Conservation (phyloP, 1,284 basidiomycete genomes). For the Ganoderma boninense region DNA sequence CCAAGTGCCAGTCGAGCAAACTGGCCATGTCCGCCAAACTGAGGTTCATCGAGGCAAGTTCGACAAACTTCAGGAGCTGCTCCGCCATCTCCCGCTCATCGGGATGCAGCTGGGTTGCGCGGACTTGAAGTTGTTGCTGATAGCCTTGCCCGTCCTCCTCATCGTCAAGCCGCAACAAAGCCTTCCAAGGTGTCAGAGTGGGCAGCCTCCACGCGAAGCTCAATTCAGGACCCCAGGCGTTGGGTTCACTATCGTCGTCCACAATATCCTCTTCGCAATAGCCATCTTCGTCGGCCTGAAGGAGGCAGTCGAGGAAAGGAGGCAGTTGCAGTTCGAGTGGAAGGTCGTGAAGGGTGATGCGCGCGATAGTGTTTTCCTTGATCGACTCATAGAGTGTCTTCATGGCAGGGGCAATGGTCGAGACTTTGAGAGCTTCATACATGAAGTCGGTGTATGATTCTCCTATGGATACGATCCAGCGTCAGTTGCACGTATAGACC, state of each 20-base stretch:
- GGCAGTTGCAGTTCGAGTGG: slow-evolving; percentile 86
- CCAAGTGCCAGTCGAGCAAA: slow-evolving; percentile 86
- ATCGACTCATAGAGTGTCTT: slow-evolving; percentile 79
- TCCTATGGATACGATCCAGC: slow-evolving; percentile 46
- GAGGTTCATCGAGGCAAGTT: slow-evolving; percentile 69
- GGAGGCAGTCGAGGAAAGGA: slow-evolving; percentile 74
- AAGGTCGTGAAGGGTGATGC: slow-evolving; percentile 77
- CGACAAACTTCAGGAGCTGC: slow-evolving; percentile 72
- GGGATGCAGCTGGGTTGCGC: slow-evolving; percentile 65
- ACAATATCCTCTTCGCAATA: slow-evolving; percentile 50
- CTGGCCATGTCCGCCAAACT: slow-evolving; percentile 91
- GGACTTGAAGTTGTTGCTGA: slow-evolving; percentile 67
- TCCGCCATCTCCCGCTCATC: slow-evolving; percentile 76
- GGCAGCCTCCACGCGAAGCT: slow-evolving; percentile 76
- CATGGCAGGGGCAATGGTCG: slow-evolving; percentile 79
- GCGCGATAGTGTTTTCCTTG: slow-evolving; percentile 75
- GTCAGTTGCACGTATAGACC: neutral
- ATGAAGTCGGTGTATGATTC: slow-evolving; percentile 64
- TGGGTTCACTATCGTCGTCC: slow-evolving; percentile 49
- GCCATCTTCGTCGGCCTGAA: slow-evolving; percentile 63
- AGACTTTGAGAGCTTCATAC: slow-evolving; percentile 65
- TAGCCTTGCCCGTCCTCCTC: slow-evolving; percentile 57
- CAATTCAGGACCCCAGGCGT: slow-evolving; percentile 75
- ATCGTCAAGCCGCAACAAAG: slow-evolving; percentile 79
- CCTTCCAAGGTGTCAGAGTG: slow-evolving; percentile 91